Base-by-base conservation (phyloP, 495 filamentous ascomycete genomes). In the Xylaria curta region DNA sequence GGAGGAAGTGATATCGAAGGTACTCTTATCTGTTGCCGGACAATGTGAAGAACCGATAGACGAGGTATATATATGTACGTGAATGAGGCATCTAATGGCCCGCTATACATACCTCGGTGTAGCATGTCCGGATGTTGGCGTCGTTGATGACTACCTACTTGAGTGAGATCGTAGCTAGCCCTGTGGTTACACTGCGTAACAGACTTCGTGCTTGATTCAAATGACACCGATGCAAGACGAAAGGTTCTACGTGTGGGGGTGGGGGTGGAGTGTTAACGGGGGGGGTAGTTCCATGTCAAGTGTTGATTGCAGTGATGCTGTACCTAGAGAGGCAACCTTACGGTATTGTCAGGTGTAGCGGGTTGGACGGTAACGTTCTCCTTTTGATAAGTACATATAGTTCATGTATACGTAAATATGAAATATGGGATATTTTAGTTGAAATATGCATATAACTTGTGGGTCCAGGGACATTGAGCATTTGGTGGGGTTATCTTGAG, bases 361-460 rank as follows among this genome's bases (percentile, higher is more conserved):
- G n/a, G n/a, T n/a, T n/a, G n/a, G n/a, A n/a, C n/a, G n/a, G n/a
- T n/a, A n/a, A n/a, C n/a, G n/a, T n/a, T n/a, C n/a, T 42, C 42
- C 24, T 33, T 33, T 65, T 31, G 15, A 65, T 65, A n/a, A n/a
- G n/a, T n/a, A 46, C 62, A 65, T 65, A 49, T 49, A 21, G 0
- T 2, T 3, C 4, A 17, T 5, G 12, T n/a, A 33, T 9, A 56
- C 42, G 36, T 21, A 54, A 17, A 66, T 66, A 54, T 13, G 4
- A 15, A 6, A n/a, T 36, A 36, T 6, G 1, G 15, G 13, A n/a
- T 36, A 36, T 26, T 26, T 31, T 31, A 4, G 28, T 31, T 56
- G 1, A 31, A 15, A 5, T 33, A 8, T 15, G 33, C 51, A 68
- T 26, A n/a, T 68, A 49, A 4, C 1, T 49, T n/a, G 17, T 49